phyloP scores from a whole-genome alignment of 2,329 filamentous ascomycete genomes.

The Epichloe uncinata region DNA sequence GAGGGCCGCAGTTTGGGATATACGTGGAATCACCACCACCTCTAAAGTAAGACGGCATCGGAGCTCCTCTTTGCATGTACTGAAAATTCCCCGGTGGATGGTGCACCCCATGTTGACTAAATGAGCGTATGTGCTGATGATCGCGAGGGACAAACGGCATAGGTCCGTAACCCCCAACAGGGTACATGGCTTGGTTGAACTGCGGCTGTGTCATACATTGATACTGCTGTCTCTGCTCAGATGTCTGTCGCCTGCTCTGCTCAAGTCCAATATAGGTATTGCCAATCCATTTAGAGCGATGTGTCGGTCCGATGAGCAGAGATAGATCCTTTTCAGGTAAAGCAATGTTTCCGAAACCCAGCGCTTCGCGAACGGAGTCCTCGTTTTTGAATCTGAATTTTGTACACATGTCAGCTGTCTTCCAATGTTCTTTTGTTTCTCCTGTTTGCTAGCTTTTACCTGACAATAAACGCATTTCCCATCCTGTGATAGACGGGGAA shows the following conservation, averaged over 20 bases:
- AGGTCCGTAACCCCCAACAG: neutral
- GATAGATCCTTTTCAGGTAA: slow-evolving; percentile 16
- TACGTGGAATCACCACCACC: neutral
- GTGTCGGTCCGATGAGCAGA: slow-evolving; percentile 14
- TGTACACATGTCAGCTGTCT: neutral
- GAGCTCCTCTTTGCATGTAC: neutral
- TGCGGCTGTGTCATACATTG: neutral
- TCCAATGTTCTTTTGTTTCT: neutral
- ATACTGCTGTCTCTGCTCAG: neutral
- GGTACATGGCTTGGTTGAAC: neutral
- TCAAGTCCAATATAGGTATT: neutral
- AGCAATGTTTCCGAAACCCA: slow-evolving; percentile 10
- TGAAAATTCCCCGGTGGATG: neutral
- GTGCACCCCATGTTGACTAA: neutral
- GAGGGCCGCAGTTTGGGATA: neutral
- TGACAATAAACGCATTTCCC: slow-evolving; percentile 14
- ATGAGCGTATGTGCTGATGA: neutral
- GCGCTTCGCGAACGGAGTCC: slow-evolving; percentile 14
- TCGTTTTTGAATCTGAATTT: slow-evolving; percentile 14
- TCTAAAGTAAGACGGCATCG: neutral
- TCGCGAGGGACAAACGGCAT: neutral
- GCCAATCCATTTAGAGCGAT: slow-evolving; percentile 21
- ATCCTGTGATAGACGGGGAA: slow-evolving; percentile 3
- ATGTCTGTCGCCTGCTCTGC: slow-evolving; percentile 1
- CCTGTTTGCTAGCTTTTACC: slow-evolving; percentile 12